phyloP scores from a whole-genome alignment of 129 eudicot genomes.

The Centella asiatica region DNA sequence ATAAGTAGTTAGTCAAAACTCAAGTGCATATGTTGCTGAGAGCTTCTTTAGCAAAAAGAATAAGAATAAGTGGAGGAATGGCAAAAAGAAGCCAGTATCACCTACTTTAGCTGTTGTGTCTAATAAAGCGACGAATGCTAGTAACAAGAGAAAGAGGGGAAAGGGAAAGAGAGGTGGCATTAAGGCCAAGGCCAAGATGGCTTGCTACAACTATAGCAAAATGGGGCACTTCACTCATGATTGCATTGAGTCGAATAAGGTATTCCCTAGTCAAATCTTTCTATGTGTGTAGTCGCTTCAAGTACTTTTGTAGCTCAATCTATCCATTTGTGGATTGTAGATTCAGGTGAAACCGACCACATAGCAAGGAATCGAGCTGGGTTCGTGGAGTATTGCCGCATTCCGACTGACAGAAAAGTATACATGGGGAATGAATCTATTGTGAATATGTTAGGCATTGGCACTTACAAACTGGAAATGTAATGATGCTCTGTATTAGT shows the following conservation, averaged over 20 bases:
- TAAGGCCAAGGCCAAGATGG: not conserved
- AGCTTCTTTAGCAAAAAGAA: not conserved
- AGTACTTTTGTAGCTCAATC: conserved; percentile 4
- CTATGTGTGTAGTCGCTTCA: not conserved
- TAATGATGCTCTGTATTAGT: not conserved
- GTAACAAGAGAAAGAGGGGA: not conserved
- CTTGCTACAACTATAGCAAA: not conserved
- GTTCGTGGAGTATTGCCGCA: not conserved
- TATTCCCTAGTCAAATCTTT: not conserved
- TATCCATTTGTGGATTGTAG: conserved; percentile 17
- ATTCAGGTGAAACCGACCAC: conserved; percentile 8
- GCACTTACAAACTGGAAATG: conserved; percentile 1
- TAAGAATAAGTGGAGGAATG: not conserved
- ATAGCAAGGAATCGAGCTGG: conserved; percentile 7
- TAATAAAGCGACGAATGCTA: not conserved
- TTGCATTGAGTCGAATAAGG: conserved; percentile 2
- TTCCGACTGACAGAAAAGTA: not conserved
- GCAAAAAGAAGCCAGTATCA: not conserved
- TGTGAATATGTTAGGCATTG: not conserved
- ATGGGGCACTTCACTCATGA: not conserved
- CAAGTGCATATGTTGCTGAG: not conserved
- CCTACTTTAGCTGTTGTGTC: no score
- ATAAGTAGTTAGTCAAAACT: no score
- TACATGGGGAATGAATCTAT: not conserved
- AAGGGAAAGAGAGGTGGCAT: not conserved